Percentiles rank a stretch among this genome's conserved stretches.
phyloP scores from a whole-genome alignment of 1,139 yeast genomes.

The Candida neerlandica region DNA sequence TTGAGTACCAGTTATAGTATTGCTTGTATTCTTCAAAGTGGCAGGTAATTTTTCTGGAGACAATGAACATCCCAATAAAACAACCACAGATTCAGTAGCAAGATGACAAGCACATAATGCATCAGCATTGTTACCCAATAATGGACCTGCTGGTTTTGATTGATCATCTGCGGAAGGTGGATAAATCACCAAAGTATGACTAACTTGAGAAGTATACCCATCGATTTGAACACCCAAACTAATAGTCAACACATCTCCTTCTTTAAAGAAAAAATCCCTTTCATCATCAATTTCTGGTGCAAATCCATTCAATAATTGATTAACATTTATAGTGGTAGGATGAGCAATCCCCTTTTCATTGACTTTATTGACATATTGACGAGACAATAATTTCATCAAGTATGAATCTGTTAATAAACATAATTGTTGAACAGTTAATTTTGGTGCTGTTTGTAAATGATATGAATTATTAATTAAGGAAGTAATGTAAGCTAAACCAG shows the following conservation, averaged over 20 bases:
- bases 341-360: conserved; percentile 85
- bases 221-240: conserved; percentile 89
- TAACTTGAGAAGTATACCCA: conserved; percentile 85
- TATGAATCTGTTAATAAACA: conserved; percentile 82
- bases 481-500: conserved; percentile 69
- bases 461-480: conserved; percentile 71
- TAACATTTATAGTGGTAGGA: conserved; percentile 88
- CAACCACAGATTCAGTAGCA: conserved; percentile 80
- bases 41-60: conserved; percentile 74
- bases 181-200: conserved; percentile 84
- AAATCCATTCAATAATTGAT: conserved; percentile 76
- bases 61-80: conserved; percentile 71
- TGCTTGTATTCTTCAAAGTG: conserved; percentile 32
- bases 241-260: conserved; percentile 86
- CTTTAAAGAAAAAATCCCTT: conserved; percentile 51
- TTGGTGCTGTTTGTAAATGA: conserved; percentile 52
- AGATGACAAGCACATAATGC: conserved; percentile 86
- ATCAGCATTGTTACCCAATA: conserved; percentile 84
- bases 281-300: conserved; percentile 84
- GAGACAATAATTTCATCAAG: conserved; percentile 55
- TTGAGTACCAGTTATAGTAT: conserved; percentile 60
- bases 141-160: conserved; percentile 68
- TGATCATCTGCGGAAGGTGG: conserved; percentile 46
- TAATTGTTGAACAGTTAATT: conserved; percentile 67
- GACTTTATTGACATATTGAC: conserved; percentile 56